Evolutionary conservation across 2,329 filamentous ascomycete genomes (phyloP).

Genomic region (Stemphylium vesicarium): DNA sequence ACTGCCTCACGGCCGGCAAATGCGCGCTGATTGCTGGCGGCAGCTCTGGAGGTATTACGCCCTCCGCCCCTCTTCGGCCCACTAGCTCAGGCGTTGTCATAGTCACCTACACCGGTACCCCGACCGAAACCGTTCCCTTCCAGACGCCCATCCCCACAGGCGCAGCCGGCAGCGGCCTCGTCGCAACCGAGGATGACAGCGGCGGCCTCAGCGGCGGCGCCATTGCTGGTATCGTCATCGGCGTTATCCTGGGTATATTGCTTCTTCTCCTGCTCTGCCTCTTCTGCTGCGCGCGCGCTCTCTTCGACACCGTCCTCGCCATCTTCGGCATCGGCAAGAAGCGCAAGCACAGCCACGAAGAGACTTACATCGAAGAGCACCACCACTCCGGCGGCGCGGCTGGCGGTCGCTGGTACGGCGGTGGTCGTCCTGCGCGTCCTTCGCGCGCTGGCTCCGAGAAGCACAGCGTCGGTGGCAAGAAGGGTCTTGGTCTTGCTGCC

Average conservation of each 20-base stretch:
- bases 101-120: slow-evolving; percentile 52
- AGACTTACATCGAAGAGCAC: slow-evolving; percentile 69
- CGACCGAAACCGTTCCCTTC: slow-evolving; percentile 58
- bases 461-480: slow-evolving; percentile 41
- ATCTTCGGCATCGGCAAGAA: slow-evolving; percentile 66
- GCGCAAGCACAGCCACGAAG: slow-evolving; percentile 56
- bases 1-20: slow-evolving; percentile 63
- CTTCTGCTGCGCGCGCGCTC: slow-evolving; percentile 65
- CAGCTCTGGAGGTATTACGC: slow-evolving; percentile 53
- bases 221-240: slow-evolving; percentile 82
- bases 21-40: slow-evolving; percentile 64
- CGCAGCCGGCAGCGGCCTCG: slow-evolving; percentile 50
- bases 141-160: slow-evolving; percentile 61
- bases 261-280: slow-evolving; percentile 75
- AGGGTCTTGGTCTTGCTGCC: slow-evolving; percentile 49
- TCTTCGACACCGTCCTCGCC: slow-evolving; percentile 65
- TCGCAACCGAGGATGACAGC: slow-evolving; percentile 34
- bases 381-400: slow-evolving; percentile 66
- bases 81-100: slow-evolving; percentile 63
- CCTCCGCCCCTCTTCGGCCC: slow-evolving; percentile 59
- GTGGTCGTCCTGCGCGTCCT: slow-evolving; percentile 42
- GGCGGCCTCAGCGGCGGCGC: slow-evolving; percentile 69
- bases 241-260: slow-evolving; percentile 69
- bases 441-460: slow-evolving; percentile 43
- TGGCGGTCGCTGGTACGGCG: slow-evolving; percentile 59